phyloP scores from a whole-genome alignment of 1,139 yeast genomes.

The Eremothecium sinecaudum region DNA sequence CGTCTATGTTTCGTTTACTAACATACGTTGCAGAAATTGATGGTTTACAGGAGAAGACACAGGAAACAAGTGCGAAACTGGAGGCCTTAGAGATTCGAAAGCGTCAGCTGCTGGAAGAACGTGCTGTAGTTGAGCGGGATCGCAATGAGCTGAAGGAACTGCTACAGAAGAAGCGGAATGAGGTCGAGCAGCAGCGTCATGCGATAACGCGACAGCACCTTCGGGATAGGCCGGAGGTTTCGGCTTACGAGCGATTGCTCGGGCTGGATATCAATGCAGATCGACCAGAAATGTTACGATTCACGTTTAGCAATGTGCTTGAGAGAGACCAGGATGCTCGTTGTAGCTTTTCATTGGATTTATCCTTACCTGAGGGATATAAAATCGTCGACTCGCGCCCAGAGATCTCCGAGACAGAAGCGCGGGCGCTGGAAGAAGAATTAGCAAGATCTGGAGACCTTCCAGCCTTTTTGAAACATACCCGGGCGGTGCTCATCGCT shows the following conservation, averaged over 20 bases:
- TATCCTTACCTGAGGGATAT: conserved; percentile 16
- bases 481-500: conserved; percentile 5
- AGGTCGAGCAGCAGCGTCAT: conserved; percentile 20
- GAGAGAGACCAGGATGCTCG: conserved; percentile 10
- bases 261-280: conserved; percentile 23
- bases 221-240: conserved; percentile 23
- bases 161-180: conserved; percentile 19
- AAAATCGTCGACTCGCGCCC: conserved; percentile 17
- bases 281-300: conserved; percentile 17
- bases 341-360: conserved; percentile 18
- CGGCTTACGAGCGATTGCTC: conserved; percentile 20
- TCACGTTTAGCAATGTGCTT: conserved; percentile 17
- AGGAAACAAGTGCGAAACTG: conserved; percentile 17
- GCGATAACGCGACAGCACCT: conserved; percentile 17
- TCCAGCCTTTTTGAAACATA: conserved; percentile 12
- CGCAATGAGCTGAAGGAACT: conserved; percentile 17
- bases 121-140: conserved; percentile 14
- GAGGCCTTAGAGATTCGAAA: conserved; percentile 17
- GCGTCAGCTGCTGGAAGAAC: conserved; percentile 16
- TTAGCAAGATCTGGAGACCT: conserved; percentile 15
- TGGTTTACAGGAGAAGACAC: conserved; percentile 10
- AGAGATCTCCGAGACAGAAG: conserved; percentile 8
- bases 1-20: too few relatives aligned
- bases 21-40: conserved; percentile 1
- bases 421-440: conserved; percentile 7